Conservation (phyloP, 257 asterid genomes). For the Agastache rugosa region DNA sequence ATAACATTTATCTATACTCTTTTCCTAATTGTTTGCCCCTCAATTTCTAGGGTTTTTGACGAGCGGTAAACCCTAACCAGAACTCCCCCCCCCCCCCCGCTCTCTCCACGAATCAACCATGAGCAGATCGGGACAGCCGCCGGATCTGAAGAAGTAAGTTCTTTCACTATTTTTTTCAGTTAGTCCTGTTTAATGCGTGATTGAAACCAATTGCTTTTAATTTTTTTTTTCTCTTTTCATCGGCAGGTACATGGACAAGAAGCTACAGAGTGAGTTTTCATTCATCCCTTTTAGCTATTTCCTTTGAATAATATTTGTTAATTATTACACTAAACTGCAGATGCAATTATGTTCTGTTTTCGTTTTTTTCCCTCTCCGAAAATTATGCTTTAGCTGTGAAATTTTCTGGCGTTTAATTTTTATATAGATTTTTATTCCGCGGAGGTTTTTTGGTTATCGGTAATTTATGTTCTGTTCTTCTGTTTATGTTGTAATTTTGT, state of each 20-base stretch:
- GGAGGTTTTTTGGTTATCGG: neutral
- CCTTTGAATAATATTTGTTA: neutral
- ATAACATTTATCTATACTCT: too few species aligned
- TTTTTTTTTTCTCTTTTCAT: neutral
- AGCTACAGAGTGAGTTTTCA: slow-evolving; percentile 75
- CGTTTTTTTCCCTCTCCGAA: neutral
- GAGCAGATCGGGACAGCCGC: slow-evolving; percentile 99
- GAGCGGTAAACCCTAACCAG: slow-evolving; percentile 36
- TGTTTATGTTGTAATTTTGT: neutral
- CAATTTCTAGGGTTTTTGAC: slow-evolving; percentile 49
- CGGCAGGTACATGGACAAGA: slow-evolving; percentile 91
- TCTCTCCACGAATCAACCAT: slow-evolving; percentile 46
- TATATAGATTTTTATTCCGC: too few species aligned
- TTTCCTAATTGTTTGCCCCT: neutral
- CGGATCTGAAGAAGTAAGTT: slow-evolving; percentile 91
- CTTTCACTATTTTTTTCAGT: neutral
- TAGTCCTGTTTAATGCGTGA: neutral
- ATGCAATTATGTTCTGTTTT: neutral
- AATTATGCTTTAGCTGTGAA: neutral
- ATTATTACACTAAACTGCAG: neutral
- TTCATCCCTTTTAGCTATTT: neutral
- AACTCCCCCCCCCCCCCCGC: slow-evolving; percentile 19
- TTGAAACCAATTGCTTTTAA: neutral
- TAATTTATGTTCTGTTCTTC: neutral
- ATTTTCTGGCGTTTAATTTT: neutral